phyloP scores from a whole-genome alignment of 176 grass and related monocot species.

The Poa pratensis region DNA sequence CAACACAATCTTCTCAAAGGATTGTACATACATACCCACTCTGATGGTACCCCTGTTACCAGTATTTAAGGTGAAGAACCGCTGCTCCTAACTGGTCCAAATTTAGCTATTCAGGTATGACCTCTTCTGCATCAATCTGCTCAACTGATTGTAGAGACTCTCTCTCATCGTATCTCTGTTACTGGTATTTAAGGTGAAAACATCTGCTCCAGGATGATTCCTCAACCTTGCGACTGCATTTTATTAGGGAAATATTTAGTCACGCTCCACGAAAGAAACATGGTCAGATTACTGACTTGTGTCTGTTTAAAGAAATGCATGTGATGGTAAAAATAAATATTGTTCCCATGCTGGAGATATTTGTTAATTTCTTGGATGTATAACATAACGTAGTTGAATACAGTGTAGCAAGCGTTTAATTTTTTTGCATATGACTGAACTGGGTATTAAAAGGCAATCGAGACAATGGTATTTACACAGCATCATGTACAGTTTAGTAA shows the following conservation, averaged over 20 bases:
- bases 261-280: neutral
- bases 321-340: neutral
- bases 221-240: conserved; percentile 86
- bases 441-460: neutral
- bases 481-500: neutral
- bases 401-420: neutral
- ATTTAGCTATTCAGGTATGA: conserved; percentile 26
- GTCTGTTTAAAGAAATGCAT: neutral
- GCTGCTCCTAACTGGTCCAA: conserved; percentile 44
- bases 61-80: conserved; percentile 59
- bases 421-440: neutral
- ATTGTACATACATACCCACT: conserved; percentile 62
- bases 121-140: conserved; percentile 52
- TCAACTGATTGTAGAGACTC: conserved; percentile 66
- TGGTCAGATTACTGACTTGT: neutral
- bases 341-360: neutral
- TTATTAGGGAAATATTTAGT: conserved; percentile 5
- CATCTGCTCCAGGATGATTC: conserved; percentile 84
- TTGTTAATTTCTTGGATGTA: neutral
- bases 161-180: conserved; percentile 79
- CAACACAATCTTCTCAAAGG: conserved; percentile 51
- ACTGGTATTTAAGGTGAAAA: conserved; percentile 65
- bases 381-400: neutral
- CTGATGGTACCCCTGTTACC: conserved; percentile 64
- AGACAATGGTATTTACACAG: conserved; percentile 7